Base-by-base conservation (phyloP, 1,284 basidiomycete species). In the Naganishia cerealis region DNA sequence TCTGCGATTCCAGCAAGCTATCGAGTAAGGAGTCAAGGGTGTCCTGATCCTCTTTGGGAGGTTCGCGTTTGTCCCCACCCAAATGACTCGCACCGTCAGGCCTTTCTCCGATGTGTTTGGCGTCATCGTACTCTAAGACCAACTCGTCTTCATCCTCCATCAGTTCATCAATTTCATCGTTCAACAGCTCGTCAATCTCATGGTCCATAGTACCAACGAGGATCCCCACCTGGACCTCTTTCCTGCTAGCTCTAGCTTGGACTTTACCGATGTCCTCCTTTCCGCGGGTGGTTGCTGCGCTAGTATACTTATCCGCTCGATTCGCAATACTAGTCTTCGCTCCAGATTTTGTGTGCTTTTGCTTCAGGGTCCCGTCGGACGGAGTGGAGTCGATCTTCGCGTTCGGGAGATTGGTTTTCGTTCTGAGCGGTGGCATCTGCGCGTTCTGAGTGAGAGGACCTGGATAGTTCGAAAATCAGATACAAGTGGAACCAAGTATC, bases 361-460 rank as follows among this genome's bases (percentile, higher is more conserved):
- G 29, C 15, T 42, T 53, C 16, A 21, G 6, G 0, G 38, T 38
- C 12, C 21, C 38, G 15, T 63, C 50, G n/a, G 38, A 38, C 21
- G 39, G 21, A n/a, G 5, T 24, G 10, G 21, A n/a, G 16, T 46
- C 18, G 59, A 5, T 62, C 16, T 26, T 46, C 29, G 39, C 39
- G 21, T 36, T 61, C 8, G 46, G 46, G 1, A 63, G 50, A 26
- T 63, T 63, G 61, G 61, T 63, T 13, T 63, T 63, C 16, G 21
- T 52, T 53, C 54, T 53, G 18, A 63, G 21, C 6, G 61, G n/a
- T 26, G 61, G 61, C 61, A 63, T 63, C 13, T 33, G 2, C 6
- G 29, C 29, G 29, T 33, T 33, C 29, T 3, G 6, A 33, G 29
- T 33, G 29, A 33, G 29, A 33, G 29, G 29, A 33, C 29, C 2